phyloP scores from a whole-genome alignment of 2,329 filamentous ascomycete genomes.

The Botrytis cinerea region DNA sequence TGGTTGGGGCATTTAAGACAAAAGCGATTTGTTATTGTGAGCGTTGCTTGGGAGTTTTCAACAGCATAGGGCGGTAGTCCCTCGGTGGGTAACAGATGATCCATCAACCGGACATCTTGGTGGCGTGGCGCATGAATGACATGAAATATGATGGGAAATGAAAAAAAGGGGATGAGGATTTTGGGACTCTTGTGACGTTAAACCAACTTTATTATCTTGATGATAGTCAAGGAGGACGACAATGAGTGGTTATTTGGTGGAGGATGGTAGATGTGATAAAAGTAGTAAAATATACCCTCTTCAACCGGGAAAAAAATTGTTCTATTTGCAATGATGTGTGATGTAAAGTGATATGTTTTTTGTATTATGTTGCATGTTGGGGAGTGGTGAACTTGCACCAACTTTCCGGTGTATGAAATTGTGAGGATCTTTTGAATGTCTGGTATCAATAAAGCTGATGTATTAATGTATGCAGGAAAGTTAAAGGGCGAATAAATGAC shows the following conservation, averaged over 20 bases:
- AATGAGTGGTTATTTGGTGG: slow-evolving; percentile 21
- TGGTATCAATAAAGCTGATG: too few relatives aligned
- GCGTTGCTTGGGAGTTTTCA: slow-evolving; percentile 34
- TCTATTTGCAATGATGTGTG: neutral
- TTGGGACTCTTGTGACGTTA: slow-evolving; percentile 23
- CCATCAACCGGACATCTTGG: slow-evolving; percentile 43
- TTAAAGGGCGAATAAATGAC: too few relatives aligned
- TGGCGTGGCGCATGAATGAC: slow-evolving; percentile 22
- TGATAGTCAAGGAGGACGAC: slow-evolving; percentile 12
- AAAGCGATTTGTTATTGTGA: slow-evolving; percentile 35
- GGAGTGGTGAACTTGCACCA: too few relatives aligned
- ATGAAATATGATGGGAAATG: slow-evolving; percentile 10
- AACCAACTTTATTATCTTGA: slow-evolving; percentile 19
- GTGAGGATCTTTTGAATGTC: too few relatives aligned
- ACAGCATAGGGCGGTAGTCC: slow-evolving; percentile 38
- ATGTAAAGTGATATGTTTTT: neutral
- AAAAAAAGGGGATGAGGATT: slow-evolving; percentile 1
- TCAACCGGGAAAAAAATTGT: slow-evolving; percentile 35
- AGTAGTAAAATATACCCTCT: slow-evolving; percentile 38
- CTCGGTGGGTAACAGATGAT: slow-evolving; percentile 38
- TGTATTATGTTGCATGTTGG: neutral
- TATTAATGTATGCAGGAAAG: too few relatives aligned
- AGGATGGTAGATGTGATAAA: slow-evolving; percentile 20
- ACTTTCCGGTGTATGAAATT: too few relatives aligned
- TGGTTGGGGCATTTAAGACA: slow-evolving; percentile 38